These are phyloP conservation scores for Epichloe hybrida DNA, from an alignment of 2,329 filamentous ascomycete species.

Conservation along the genomic window DNA sequence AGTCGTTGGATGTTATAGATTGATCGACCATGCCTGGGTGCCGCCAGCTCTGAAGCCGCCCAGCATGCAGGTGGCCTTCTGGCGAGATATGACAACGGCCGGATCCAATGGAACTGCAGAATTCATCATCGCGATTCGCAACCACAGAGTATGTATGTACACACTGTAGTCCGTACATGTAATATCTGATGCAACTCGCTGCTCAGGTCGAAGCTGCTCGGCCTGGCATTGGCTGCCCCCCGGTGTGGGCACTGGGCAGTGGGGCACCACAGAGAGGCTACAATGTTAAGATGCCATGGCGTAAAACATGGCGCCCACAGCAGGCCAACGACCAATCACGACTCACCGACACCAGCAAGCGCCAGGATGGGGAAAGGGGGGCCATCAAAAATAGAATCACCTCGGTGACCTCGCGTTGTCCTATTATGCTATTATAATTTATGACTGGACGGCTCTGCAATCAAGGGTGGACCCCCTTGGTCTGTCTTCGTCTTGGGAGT, in stretches of 20 bases:
- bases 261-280: background rate
- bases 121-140: slow-evolving; percentile 10
- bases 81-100: background rate
- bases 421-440: too few species aligned
- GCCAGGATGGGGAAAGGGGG: background rate
- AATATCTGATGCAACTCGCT: background rate
- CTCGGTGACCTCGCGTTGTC: too few species aligned
- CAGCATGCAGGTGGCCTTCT: background rate
- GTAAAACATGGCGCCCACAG: slow-evolving; percentile 1
- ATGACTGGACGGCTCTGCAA: too few species aligned
- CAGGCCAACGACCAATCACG: slow-evolving; percentile 3
- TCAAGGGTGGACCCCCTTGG: too few species aligned
- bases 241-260: too few species aligned
- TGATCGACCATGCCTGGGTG: background rate
- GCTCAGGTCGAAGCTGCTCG: background rate
- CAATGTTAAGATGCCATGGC: background rate
- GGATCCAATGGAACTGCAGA: background rate
- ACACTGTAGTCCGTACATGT: too few species aligned
- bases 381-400: background rate
- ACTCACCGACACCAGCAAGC: background rate
- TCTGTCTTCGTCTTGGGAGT: too few species aligned
- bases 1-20: slow-evolving; percentile 1
- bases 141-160: background rate
- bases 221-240: slow-evolving; percentile 1
- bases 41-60: background rate